Conservation (phyloP, 805 yeast genomes). For the Yamadazyma endophytica region DNA sequence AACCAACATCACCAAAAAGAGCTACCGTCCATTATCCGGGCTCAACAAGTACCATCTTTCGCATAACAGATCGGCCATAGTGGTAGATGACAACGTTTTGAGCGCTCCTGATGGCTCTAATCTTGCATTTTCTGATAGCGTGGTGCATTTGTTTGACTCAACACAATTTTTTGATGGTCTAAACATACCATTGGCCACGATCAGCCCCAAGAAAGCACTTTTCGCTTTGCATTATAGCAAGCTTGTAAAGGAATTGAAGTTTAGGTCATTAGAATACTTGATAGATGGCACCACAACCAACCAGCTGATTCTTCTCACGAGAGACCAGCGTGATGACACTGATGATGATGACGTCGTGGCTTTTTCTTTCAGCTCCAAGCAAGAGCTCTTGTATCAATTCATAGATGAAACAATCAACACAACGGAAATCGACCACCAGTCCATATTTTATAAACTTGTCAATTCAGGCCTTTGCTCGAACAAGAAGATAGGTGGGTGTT, state of each 20-base stretch:
- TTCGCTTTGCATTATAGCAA: slow-evolving; percentile 46
- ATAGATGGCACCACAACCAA: slow-evolving; percentile 49
- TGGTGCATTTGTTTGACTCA: slow-evolving; percentile 27
- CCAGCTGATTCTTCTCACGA: slow-evolving; percentile 61
- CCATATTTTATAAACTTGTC: slow-evolving; percentile 30
- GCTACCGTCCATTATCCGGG: slow-evolving; percentile 4
- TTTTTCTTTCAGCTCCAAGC: slow-evolving; percentile 29
- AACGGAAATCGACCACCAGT: slow-evolving; percentile 5
- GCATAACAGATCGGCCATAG: slow-evolving; percentile 10
- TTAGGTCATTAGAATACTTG: slow-evolving; percentile 52
- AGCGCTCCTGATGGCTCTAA: slow-evolving; percentile 12
- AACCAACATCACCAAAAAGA: slow-evolving; percentile 2
- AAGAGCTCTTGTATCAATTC: slow-evolving; percentile 59
- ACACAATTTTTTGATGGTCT: slow-evolving; percentile 15
- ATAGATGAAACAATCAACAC: slow-evolving; percentile 40
- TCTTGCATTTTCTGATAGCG: slow-evolving; percentile 27
- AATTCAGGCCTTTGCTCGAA: slow-evolving; percentile 55
- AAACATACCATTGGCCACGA: slow-evolving; percentile 17
- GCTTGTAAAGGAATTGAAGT: slow-evolving; percentile 66
- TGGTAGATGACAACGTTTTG: slow-evolving; percentile 16
- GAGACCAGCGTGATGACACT: slow-evolving; percentile 31
- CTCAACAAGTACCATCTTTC: slow-evolving; percentile 11
- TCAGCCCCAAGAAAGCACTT: slow-evolving; percentile 33
- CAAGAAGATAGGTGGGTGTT: slow-evolving; percentile 58
- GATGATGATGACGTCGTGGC: slow-evolving; percentile 23